Percentiles rank a stretch among this genome's conserved stretches.
Evolutionary conservation across 2,329 filamentous ascomycete species (phyloP).

Genomic region (Byssothecium circinans): DNA sequence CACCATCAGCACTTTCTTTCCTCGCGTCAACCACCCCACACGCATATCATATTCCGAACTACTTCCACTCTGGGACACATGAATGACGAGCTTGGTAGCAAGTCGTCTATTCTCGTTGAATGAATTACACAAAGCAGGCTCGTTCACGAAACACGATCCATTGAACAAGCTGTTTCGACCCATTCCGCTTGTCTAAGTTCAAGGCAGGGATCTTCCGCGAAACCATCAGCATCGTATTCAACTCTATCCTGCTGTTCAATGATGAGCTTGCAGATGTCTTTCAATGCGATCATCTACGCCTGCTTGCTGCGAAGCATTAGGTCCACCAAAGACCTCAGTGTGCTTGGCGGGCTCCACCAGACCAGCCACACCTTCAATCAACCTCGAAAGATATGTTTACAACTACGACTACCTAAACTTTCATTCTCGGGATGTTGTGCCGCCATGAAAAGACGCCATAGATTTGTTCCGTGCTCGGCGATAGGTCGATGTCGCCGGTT

Average conservation of each 20-base stretch:
- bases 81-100: not conserved
- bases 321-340: conserved; percentile 24
- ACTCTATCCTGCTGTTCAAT: conserved; percentile 27
- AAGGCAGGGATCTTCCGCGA: not conserved
- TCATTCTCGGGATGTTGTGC: conserved; percentile 23
- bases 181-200: not conserved
- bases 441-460: conserved; percentile 33
- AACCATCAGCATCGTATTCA: conserved; percentile 13
- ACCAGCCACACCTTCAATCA: conserved; percentile 19
- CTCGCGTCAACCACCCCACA: not conserved
- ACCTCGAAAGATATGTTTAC: conserved; percentile 26
- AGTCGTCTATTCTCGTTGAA: not conserved
- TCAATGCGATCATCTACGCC: conserved; percentile 25
- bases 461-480: conserved; percentile 24
- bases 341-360: conserved; percentile 27
- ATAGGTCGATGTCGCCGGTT: conserved; percentile 22
- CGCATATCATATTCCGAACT: not conserved
- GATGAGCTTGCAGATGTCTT: conserved; percentile 27
- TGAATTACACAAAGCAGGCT: not conserved
- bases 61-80: not conserved
- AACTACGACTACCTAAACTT: conserved; percentile 30
- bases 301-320: conserved; percentile 24
- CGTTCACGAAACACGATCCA: not conserved
- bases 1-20: conserved; percentile 1
- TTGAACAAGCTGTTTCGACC: not conserved